Evolutionary conservation across 1,139 yeast genomes (phyloP).

Genomic region (Sugiyamaella xylanicola): DNA sequence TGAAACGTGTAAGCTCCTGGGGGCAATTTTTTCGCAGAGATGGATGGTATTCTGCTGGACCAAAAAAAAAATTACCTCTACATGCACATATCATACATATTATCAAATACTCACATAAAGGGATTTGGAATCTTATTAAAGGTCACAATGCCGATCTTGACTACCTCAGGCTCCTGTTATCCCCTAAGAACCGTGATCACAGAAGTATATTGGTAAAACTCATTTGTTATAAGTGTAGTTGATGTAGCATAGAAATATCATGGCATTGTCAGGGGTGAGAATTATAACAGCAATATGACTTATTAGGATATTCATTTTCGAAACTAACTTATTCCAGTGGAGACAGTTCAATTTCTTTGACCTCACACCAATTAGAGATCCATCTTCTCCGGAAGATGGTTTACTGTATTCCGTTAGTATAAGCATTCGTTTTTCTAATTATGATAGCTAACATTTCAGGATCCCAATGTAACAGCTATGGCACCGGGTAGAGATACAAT

Average conservation of each 20-base stretch:
- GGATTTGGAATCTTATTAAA: too few species aligned
- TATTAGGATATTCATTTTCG: not conserved
- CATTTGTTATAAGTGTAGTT: not conserved
- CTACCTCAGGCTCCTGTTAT: too few species aligned
- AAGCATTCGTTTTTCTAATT: conserved; percentile 6
- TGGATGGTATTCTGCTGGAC: too few species aligned
- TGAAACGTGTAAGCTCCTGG: too few species aligned
- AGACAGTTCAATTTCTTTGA: conserved; percentile 89
- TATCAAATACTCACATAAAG: too few species aligned
- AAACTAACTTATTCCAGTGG: conserved; percentile 54
- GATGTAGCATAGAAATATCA: conserved; percentile 12
- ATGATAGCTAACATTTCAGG: conserved; percentile 38
- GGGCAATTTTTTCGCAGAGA: too few species aligned
- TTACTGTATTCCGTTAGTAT: conserved; percentile 62
- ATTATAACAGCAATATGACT: not conserved
- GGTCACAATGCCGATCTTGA: too few species aligned
- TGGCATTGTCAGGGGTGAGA: conserved; percentile 32
- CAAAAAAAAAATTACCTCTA: too few species aligned
- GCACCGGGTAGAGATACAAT: conserved; percentile 57
- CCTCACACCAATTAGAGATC: conserved; percentile 80
- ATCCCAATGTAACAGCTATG: conserved; percentile 66
- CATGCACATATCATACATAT: too few species aligned
- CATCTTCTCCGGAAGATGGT: conserved; percentile 55
- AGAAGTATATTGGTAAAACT: too few species aligned
- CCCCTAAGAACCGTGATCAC: too few species aligned